Evolutionary conservation across 2,329 filamentous ascomycete genomes (phyloP).

Genomic region (Nannizzia gypsea): DNA sequence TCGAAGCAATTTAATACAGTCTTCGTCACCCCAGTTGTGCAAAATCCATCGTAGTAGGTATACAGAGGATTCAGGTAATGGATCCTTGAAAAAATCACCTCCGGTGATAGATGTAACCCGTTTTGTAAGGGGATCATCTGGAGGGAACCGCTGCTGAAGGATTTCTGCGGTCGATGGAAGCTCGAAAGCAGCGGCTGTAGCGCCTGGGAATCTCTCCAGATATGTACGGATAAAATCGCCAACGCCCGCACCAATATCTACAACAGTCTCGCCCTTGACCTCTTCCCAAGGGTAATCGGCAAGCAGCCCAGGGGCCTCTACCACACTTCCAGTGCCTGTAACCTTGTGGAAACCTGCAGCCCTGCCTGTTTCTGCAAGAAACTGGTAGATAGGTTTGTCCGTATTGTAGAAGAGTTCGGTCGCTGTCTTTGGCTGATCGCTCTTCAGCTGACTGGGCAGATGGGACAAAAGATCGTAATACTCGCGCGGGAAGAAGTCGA

Average conservation of each 20-base stretch:
- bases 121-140: not conserved
- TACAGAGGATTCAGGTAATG: not conserved
- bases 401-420: not conserved
- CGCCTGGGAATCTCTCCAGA: not conserved
- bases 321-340: not conserved
- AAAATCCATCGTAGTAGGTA: not conserved
- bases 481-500: not conserved
- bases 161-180: not conserved
- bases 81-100: constrained; percentile 2
- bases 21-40: not conserved
- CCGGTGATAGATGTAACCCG: not conserved
- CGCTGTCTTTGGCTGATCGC: not conserved
- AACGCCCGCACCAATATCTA: not conserved
- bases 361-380: not conserved
- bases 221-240: not conserved
- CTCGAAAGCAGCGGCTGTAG: not conserved
- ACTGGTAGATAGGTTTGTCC: not conserved
- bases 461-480: not conserved
- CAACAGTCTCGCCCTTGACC: not conserved
- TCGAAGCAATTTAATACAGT: not conserved
- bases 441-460: not conserved
- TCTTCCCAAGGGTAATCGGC: constrained; percentile 1
- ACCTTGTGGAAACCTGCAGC: not conserved
- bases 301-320: not conserved
- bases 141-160: not conserved